A percentile compares a stretch with the other conserved stretches of the same genome.
Evolutionary conservation across 768 basidiomycete genomes (phyloP).

Genomic region (Exidia glandulosa): DNA sequence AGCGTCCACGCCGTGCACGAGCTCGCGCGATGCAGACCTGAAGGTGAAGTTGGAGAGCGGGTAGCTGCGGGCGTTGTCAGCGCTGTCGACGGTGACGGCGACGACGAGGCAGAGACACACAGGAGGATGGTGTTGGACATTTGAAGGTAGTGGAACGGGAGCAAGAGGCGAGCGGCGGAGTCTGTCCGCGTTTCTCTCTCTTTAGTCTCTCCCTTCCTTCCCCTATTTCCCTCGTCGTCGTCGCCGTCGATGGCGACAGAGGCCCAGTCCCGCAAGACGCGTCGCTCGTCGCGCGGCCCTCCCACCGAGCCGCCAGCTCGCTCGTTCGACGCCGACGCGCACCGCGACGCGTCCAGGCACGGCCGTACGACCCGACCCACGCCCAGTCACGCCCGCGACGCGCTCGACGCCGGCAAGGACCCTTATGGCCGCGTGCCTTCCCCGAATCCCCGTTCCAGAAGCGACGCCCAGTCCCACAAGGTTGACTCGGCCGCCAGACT

Average conservation of each 20-base stretch:
- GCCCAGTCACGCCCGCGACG: not conserved
- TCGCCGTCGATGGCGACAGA: not conserved
- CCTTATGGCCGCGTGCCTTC: not conserved
- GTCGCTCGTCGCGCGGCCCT: not conserved
- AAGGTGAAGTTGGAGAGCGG: constrained; percentile 88
- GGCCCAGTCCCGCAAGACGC: not conserved
- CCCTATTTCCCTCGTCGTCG: not conserved
- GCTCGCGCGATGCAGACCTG: constrained; percentile 36
- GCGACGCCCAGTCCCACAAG: not conserved
- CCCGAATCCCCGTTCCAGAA: not conserved
- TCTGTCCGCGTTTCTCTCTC: not conserved
- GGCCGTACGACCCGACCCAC: not conserved
- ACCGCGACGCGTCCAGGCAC: not conserved
- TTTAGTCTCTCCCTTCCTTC: not conserved
- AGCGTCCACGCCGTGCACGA: not conserved
- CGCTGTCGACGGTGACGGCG: constrained; percentile 1
- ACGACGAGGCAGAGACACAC: constrained; percentile 18
- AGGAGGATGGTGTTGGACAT: constrained; percentile 47
- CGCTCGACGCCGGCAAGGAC: not conserved
- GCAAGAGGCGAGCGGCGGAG: not conserved
- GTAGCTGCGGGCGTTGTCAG: constrained; percentile 51
- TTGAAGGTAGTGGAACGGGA: not conserved
- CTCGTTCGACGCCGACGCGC: not conserved
- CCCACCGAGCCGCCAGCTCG: not conserved
- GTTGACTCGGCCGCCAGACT: not conserved